Evolutionary conservation across 139 green algal genomes (phyloP), one percentile per base, ranked within the genome.

Genomic region (Pleodorina starrii): DNA sequence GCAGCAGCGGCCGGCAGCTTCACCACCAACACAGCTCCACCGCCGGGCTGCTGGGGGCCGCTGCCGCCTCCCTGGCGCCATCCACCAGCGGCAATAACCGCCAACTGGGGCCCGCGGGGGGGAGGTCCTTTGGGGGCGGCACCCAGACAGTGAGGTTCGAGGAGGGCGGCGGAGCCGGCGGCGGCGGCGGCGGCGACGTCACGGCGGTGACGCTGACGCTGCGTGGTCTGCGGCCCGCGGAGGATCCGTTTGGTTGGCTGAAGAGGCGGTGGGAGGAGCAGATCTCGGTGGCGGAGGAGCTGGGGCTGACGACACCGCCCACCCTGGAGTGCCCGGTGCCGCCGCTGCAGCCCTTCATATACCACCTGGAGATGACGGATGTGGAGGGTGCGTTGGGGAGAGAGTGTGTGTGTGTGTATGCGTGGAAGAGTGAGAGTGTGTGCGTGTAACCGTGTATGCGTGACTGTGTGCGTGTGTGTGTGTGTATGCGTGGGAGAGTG

Each of bases 331-430:
- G 72, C 44, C 83, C 83, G n/a, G 66, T 43, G 19, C 66, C 83
- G 66, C 83, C 83, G 29, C 46, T 88, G 66, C 83, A 88, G 83
- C 83, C 83, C 9, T 44, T 81, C 57, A 40, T 66, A 3, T 81
- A 81, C 66, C 83, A 88, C 68, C 27, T 88, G 36, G 83, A 88
- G 66, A 51, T 81, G 66, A 40, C 12, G 35, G 83, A 88, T 44
- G 11, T 66, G 25, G 83, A 88, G 21, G 83, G 83, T 88, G 68
- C 4, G 82, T 51, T 12, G 48, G n/a, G 11, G 77, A 19, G 42
- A 5, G 63, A 29, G 29, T 68, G 29, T 27, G 63, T 43, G n/a
- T 27, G 63, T 19, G n/a, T 42, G 48, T 57, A 57, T 10, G 48
- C 48, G 48, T n/a, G n/a, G n/a, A n/a, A n/a, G n/a, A n/a, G n/a